phyloP scores from a whole-genome alignment of 306 rosid species.

The Echinosophora koreensis region DNA sequence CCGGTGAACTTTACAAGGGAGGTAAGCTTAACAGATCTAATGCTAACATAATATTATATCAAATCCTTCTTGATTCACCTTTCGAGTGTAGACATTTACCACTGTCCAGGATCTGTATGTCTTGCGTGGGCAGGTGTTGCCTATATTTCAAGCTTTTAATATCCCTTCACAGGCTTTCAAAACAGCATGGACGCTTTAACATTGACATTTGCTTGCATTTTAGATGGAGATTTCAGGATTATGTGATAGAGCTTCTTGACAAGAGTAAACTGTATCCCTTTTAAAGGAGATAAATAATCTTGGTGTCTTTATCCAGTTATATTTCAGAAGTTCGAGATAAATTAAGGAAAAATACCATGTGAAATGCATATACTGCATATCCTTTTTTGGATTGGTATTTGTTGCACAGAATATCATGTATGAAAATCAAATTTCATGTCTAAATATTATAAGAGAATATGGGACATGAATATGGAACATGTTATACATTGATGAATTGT shows the following conservation, averaged over 20 bases:
- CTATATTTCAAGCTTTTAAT: no score
- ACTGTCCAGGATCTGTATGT: constrained; percentile 33
- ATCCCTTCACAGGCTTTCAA: background rate
- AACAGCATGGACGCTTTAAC: constrained; percentile 20
- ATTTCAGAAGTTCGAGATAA: background rate
- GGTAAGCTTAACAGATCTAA: constrained; percentile 54
- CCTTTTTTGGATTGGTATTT: constrained; percentile 13
- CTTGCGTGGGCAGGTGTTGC: background rate
- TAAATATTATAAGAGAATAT: constrained; percentile 23
- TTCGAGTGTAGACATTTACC: background rate
- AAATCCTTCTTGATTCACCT: constrained; percentile 30
- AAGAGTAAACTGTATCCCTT: constrained; percentile 32
- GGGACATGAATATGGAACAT: constrained; percentile 26
- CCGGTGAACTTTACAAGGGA: constrained; percentile 91
- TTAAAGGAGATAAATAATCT: constrained; percentile 9
- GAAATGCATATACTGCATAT: constrained; percentile 8
- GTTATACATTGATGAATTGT: constrained; percentile 30
- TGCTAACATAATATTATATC: constrained; percentile 38
- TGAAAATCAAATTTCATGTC: constrained; percentile 4
- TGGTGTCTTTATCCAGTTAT: background rate
- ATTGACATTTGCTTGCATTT: constrained; percentile 23
- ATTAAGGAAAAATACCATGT: background rate
- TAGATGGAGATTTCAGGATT: constrained; percentile 36
- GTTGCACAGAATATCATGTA: constrained; percentile 13
- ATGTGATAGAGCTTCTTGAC: constrained; percentile 29